Conservation (phyloP, 441 rosid species). For the Mallotus repandus region DNA sequence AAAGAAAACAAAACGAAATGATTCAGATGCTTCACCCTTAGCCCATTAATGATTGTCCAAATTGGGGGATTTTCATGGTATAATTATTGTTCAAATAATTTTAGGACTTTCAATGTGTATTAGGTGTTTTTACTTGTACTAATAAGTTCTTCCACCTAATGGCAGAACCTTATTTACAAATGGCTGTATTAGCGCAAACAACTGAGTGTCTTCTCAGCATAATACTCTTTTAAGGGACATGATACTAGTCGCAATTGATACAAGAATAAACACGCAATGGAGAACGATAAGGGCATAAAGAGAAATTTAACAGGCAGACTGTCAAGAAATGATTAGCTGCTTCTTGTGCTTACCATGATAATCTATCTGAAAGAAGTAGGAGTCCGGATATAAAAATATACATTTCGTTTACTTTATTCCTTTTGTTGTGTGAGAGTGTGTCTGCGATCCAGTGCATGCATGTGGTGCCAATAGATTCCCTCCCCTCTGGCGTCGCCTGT, state of each 20-base stretch:
- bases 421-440: no score
- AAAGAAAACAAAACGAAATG: constrained; percentile 30
- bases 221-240: not conserved
- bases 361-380: no score
- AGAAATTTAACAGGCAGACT: not conserved
- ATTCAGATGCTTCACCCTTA: not conserved
- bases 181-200: not conserved
- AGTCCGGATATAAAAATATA: not conserved
- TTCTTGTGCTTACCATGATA: no score
- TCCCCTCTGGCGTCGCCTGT: not conserved
- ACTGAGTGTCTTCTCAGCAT: not conserved
- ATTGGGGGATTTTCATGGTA: not conserved
- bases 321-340: not conserved
- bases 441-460: no score
- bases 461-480: no score
- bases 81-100: constrained; percentile 8
- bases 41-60: not conserved
- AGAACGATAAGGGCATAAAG: not conserved
- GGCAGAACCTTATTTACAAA: not conserved
- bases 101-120: not conserved
- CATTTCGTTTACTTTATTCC: not conserved
- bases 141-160: not conserved
- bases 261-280: not conserved
- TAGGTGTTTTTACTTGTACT: not conserved
- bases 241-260: not conserved